A percentile compares a stretch with the other conserved stretches of the same genome.
Conservation (phyloP, 805 yeast species). For the Pichia sporocuriosa region DNA sequence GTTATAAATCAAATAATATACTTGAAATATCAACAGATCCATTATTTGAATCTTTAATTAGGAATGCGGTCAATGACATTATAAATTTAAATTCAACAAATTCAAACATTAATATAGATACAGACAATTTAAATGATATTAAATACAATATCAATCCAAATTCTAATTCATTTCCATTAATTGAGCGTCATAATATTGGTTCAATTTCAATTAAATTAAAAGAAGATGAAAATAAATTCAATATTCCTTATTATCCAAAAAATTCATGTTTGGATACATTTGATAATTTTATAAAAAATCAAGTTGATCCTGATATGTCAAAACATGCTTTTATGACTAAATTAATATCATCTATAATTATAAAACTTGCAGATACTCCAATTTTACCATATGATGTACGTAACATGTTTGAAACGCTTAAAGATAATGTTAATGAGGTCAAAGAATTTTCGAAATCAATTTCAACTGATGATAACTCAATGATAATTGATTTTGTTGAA, state of each 20-base stretch:
- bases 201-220: conserved; percentile 51
- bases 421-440: conserved; percentile 41
- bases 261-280: conserved; percentile 60
- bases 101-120: conserved; percentile 48
- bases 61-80: conserved; percentile 32
- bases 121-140: conserved; percentile 10
- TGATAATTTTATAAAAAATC: conserved; percentile 40
- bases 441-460: conserved; percentile 26
- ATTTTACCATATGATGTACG: conserved; percentile 61
- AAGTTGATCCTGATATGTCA: conserved; percentile 50
- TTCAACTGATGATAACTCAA: not conserved
- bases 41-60: conserved; percentile 43
- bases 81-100: conserved; percentile 20
- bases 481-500: conserved; percentile 24
- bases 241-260: conserved; percentile 36
- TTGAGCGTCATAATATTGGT: conserved; percentile 60
- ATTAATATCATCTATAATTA: conserved; percentile 42
- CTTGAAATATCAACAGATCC: conserved; percentile 55
- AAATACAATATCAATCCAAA: conserved; percentile 2
- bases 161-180: conserved; percentile 43
- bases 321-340: conserved; percentile 52
- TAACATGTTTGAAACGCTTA: conserved; percentile 39
- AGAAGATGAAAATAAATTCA: conserved; percentile 13
- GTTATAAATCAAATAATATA: too few relatives aligned
- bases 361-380: conserved; percentile 70